Percentiles rank a stretch among this genome's conserved stretches.
Evolutionary conservation across 2,329 filamentous ascomycete genomes (phyloP).

Genomic region (Neofusicoccum sp.): DNA sequence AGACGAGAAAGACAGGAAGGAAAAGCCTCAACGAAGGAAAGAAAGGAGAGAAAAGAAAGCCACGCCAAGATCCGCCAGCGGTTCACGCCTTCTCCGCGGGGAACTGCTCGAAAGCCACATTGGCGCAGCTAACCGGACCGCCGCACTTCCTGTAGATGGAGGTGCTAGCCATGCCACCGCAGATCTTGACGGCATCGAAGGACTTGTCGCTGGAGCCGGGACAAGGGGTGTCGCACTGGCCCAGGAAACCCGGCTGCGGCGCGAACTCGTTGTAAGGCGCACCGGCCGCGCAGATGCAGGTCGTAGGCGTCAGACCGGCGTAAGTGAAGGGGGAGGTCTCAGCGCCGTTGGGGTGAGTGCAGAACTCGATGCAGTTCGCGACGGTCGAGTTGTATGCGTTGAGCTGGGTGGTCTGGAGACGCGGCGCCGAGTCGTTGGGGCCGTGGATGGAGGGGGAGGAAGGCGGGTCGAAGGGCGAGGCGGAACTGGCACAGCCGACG

Average conservation of each 20-base stretch:
- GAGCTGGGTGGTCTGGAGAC: too few relatives aligned
- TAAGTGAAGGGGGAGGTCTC: not conserved
- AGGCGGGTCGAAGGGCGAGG: conserved; percentile 29
- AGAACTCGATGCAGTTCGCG: conserved; percentile 58
- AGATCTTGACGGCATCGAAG: not conserved
- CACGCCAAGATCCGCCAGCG: too few relatives aligned
- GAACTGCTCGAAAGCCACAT: not conserved
- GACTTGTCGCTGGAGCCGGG: not conserved
- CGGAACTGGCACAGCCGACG: conserved; percentile 61
- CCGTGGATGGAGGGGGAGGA: not conserved
- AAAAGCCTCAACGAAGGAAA: too few relatives aligned
- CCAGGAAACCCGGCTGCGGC: not conserved
- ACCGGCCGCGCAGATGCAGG: not conserved
- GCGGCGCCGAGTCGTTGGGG: not conserved
- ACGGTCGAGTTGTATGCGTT: conserved; percentile 52
- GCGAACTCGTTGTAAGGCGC: not conserved
- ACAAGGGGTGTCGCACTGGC: not conserved
- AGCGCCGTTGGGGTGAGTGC: conserved; percentile 34
- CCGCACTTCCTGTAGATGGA: not conserved
- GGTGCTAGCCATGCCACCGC: not conserved
- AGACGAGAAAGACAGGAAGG: too few relatives aligned
- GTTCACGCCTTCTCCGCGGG: too few relatives aligned
- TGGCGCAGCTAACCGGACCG: not conserved
- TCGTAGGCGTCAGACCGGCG: not conserved
- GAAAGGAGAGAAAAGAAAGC: too few relatives aligned